These are phyloP conservation scores for Pharus latifolius DNA, from an alignment of 176 grass and related monocot species.

Conservation along the genomic window DNA sequence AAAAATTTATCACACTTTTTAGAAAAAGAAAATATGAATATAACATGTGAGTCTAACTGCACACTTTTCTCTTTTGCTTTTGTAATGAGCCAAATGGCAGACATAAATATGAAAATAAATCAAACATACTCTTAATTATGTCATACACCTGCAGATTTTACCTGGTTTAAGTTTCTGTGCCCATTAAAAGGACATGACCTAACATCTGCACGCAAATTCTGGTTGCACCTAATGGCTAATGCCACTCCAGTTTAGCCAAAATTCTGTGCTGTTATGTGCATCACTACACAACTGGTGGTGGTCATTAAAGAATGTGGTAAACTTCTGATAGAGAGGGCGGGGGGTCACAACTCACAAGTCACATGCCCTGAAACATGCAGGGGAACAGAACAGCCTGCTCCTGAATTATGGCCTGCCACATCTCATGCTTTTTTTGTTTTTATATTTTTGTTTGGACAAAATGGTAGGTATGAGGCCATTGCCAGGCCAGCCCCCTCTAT, in stretches of 20 bases:
- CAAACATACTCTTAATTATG: not conserved
- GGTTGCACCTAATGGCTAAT: not conserved
- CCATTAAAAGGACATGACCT: not conserved
- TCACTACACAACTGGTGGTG: not conserved
- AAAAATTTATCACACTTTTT: too few species aligned
- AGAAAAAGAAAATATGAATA: too few species aligned
- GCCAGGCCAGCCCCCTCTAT: not conserved
- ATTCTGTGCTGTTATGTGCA: not conserved
- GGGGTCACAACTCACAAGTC: not conserved
- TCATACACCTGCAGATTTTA: not conserved
- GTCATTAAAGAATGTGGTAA: not conserved
- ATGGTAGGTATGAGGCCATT: slow-evolving; percentile 4
- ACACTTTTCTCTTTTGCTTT: not conserved
- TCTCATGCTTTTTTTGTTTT: too few species aligned
- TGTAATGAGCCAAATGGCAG: not conserved
- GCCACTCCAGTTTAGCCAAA: not conserved
- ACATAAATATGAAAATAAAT: not conserved
- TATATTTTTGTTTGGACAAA: slow-evolving; percentile 11
- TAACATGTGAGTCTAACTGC: too few species aligned
- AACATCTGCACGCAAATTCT: not conserved
- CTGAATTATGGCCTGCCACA: not conserved
- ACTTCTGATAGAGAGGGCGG: not conserved
- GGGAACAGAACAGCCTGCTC: not conserved
- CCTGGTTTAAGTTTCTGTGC: not conserved
- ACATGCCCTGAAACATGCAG: not conserved